These are phyloP conservation scores for Copromyces sp. DNA, from an alignment of 495 filamentous ascomycete species.

Conservation along the genomic window DNA sequence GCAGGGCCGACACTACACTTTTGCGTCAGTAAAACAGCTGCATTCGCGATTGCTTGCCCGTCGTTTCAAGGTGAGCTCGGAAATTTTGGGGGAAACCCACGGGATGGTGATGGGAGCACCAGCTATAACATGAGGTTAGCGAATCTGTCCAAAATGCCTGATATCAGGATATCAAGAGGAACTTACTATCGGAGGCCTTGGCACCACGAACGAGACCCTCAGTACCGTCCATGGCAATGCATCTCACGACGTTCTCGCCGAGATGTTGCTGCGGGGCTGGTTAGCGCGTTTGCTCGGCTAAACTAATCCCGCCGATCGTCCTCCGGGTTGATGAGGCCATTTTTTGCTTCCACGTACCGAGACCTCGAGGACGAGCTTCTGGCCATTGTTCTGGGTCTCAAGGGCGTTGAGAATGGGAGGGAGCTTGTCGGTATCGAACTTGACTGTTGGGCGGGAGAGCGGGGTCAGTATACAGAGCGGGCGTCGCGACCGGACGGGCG, in stretches of 20 bases:
- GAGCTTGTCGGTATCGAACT: constrained; percentile 91
- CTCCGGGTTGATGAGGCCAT: constrained; percentile 1
- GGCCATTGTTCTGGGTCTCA: constrained; percentile 77
- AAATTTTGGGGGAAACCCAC: constrained; percentile 13
- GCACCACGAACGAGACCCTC: constrained; percentile 94
- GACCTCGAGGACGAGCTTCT: constrained; percentile 96
- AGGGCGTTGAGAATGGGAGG: constrained; percentile 97
- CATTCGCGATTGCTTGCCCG: not conserved
- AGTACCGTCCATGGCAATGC: constrained; percentile 99
- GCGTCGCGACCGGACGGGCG: not conserved
- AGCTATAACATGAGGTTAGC: constrained; percentile 28
- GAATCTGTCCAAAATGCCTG: not conserved
- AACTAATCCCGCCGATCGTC: not conserved
- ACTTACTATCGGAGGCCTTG: constrained; percentile 59
- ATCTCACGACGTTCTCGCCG: constrained; percentile 97
- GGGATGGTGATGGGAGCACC: constrained; percentile 94
- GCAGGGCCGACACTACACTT: constrained; percentile 60
- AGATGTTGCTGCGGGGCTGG: constrained; percentile 78
- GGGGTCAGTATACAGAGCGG: constrained; percentile 14
- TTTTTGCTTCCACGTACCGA: constrained; percentile 53
- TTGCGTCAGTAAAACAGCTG: not conserved
- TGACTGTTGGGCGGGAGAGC: constrained; percentile 36
- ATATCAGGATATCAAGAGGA: not conserved
- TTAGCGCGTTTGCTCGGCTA: constrained; percentile 27
- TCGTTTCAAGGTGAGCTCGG: not conserved